phyloP scores from a whole-genome alignment of 495 filamentous ascomycete species.

The Talaromyces nanjingensis region DNA sequence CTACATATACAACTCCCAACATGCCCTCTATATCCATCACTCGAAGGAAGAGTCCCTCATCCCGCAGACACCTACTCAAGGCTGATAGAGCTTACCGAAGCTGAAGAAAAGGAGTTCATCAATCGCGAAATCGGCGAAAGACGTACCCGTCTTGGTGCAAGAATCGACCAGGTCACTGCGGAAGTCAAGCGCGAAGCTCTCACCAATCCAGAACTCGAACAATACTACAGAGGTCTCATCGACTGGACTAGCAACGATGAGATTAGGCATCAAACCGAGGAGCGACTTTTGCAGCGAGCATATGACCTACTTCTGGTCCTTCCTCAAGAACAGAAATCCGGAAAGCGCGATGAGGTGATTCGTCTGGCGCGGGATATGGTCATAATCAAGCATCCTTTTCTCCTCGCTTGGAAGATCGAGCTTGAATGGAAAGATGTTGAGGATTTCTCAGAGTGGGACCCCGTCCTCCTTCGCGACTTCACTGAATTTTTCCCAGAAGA shows the following conservation, averaged over 20 bases:
- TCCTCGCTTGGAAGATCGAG: slow-evolving; percentile 81
- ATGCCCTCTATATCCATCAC: slow-evolving; percentile 66
- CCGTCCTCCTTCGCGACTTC: slow-evolving; percentile 67
- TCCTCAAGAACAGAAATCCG: slow-evolving; percentile 54
- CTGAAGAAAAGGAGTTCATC: slow-evolving; percentile 83
- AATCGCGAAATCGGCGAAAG: slow-evolving; percentile 87
- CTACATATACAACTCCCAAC: slow-evolving; percentile 70
- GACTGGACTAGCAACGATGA: slow-evolving; percentile 89
- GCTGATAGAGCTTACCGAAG: slow-evolving; percentile 77
- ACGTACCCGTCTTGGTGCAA: slow-evolving; percentile 80
- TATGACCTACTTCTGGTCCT: slow-evolving; percentile 68
- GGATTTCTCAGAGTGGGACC: slow-evolving; percentile 64
- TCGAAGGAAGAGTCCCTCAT: slow-evolving; percentile 80
- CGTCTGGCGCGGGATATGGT: slow-evolving; percentile 84
- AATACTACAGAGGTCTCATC: slow-evolving; percentile 72
- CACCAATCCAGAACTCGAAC: slow-evolving; percentile 58
- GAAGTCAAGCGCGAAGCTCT: slow-evolving; percentile 87
- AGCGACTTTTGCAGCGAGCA: slow-evolving; percentile 76
- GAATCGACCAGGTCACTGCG: slow-evolving; percentile 67
- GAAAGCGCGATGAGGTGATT: slow-evolving; percentile 61
- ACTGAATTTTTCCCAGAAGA: slow-evolving; percentile 76
- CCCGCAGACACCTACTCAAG: slow-evolving; percentile 75
- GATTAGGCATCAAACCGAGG: slow-evolving; percentile 74
- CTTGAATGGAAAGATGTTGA: slow-evolving; percentile 85
- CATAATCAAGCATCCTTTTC: slow-evolving; percentile 88